Base-by-base conservation (phyloP, 495 filamentous ascomycete species). In the Aspergillus sclerotiicarbonarius region DNA sequence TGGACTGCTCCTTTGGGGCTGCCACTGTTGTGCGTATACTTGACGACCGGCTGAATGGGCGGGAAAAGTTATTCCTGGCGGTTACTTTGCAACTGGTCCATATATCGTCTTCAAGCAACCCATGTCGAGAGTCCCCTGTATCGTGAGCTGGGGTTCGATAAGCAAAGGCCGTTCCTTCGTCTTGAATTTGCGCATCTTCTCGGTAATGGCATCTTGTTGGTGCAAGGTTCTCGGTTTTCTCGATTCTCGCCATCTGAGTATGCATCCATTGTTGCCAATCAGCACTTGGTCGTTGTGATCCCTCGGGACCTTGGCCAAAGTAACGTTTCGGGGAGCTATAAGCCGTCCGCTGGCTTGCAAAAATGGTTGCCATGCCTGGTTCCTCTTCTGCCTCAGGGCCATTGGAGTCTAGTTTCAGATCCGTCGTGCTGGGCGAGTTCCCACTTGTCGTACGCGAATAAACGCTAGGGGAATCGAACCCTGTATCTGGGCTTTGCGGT, bases 161-260 rank as follows among this genome's bases (percentile, higher is more conserved):
- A 4, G 32, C 31, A n/a, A 62, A 55, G 7, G 6, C 25, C 4
- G 37, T 5, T 3, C 18, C 51, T 19, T 87, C 82, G 30, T 76
- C 78, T 29, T 78, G 65, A 46, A 83, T 84, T 47, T 89, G 84
- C 1, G 86, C 80, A 32, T 71, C 56, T 68, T 90, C 87, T 13
- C 85, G 75, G 51, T 85, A 62, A 66, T 90, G 87, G 0, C 80
- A 75, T 65, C 51, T 78, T 12, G 50, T 55, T 20, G 69, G 65
- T 18, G 60, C 66, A 16, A 61, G 29, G 16, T 64, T 57, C 39
- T 78, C 76, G 33, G 79, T 69, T 32, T 65, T 68, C 39, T 78
- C 76, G 33, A 79, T 69, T 32, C 66, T 68, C 19, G 69, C 71
- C 29, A 79, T 72, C 53, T 78, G 58, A 5, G 76, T 76, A 21